Conservation (phyloP, 1,284 basidiomycete genomes). For the Meira nashicola region DNA sequence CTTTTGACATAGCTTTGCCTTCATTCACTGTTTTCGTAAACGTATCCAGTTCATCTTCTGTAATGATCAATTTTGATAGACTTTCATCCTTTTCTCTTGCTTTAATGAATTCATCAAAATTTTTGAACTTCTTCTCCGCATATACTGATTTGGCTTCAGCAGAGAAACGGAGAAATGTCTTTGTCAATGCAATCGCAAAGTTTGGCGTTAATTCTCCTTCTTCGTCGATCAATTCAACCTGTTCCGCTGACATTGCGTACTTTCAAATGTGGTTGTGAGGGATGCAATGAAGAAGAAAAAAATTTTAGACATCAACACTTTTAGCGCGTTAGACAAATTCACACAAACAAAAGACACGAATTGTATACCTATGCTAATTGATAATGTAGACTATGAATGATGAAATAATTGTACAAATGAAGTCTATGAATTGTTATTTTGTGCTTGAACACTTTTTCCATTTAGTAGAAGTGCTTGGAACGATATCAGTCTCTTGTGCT, state of each 20-base stretch:
- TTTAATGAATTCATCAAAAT: neutral
- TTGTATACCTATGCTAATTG: too few species aligned
- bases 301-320: too few species aligned
- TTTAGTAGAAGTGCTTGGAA: too few species aligned
- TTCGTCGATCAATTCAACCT: slow-evolving; percentile 17
- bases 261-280: neutral
- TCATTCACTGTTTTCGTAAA: slow-evolving; percentile 29
- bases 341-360: too few species aligned
- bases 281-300: too few species aligned
- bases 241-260: neutral
- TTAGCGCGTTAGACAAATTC: too few species aligned
- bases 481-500: too few species aligned
- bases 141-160: neutral
- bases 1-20: slow-evolving; percentile 20
- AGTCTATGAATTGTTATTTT: too few species aligned
- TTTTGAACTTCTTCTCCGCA: neutral
- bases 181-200: slow-evolving; percentile 21
- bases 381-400: too few species aligned
- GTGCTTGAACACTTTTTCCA: too few species aligned
- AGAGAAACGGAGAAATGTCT: slow-evolving; percentile 28
- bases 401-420: too few species aligned
- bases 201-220: slow-evolving; percentile 24
- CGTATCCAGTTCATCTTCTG: slow-evolving; percentile 27
- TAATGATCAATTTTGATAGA: slow-evolving; percentile 14
- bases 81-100: slow-evolving; percentile 12